These are phyloP conservation scores for Phoma herbarum DNA, from an alignment of 2,329 filamentous ascomycete species.

Conservation along the genomic window DNA sequence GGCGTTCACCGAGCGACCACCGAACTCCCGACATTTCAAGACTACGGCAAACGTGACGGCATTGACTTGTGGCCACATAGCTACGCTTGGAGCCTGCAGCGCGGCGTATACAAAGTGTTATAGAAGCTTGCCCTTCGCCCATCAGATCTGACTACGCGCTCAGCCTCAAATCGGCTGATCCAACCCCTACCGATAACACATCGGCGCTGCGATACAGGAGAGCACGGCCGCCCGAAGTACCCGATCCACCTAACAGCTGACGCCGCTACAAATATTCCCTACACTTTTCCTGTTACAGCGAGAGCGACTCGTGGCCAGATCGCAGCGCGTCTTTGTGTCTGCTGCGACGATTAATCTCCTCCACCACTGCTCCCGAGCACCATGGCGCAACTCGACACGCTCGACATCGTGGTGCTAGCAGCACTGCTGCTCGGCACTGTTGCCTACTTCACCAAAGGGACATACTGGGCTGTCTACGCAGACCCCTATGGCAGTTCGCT, in stretches of 20 bases:
- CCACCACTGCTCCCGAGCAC: conserved; percentile 44
- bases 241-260: conserved; percentile 30
- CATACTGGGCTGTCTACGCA: conserved; percentile 86
- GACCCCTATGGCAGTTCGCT: conserved; percentile 86
- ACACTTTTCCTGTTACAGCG: conserved; percentile 40
- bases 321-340: conserved; percentile 24
- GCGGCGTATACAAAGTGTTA: conserved; percentile 6
- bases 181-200: conserved; percentile 19
- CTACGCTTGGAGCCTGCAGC: not conserved
- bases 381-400: conserved; percentile 96
- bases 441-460: conserved; percentile 98
- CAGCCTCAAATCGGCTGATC: conserved; percentile 15
- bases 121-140: conserved; percentile 2
- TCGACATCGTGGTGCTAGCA: conserved; percentile 92
- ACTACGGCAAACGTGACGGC: conserved; percentile 35
- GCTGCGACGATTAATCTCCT: conserved; percentile 18
- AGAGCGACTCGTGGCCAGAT: conserved; percentile 33
- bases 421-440: conserved; percentile 84
- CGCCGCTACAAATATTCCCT: conserved; percentile 38
- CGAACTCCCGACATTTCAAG: conserved; percentile 1
- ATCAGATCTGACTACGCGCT: conserved; percentile 8
- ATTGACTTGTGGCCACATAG: conserved; percentile 32
- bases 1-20: conserved; percentile 14
- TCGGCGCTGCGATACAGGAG: conserved; percentile 5
- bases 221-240: conserved; percentile 24